phyloP scores from a whole-genome alignment of 2,329 filamentous ascomycete genomes.

The Penicillium sp. region DNA sequence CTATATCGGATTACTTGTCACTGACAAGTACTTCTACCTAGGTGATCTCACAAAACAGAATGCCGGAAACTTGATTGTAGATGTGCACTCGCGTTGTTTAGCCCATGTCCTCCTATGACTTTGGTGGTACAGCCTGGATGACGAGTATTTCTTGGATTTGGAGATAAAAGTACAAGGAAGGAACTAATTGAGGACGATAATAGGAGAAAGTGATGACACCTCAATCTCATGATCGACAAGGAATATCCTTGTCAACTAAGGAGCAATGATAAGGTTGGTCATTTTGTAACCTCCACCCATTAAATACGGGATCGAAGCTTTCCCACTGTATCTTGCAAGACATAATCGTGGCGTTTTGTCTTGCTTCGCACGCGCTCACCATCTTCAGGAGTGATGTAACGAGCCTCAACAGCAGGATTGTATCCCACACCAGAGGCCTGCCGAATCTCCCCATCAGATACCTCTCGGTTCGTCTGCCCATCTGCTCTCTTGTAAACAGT shows the following conservation, averaged over 20 bases:
- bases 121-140: neutral
- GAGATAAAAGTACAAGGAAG: neutral
- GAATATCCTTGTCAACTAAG: neutral
- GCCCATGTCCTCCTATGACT: neutral
- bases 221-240: too few relatives aligned
- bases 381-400: slow-evolving; percentile 79
- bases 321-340: slow-evolving; percentile 47
- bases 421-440: slow-evolving; percentile 72
- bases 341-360: slow-evolving; percentile 69
- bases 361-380: slow-evolving; percentile 67
- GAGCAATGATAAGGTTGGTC: too few relatives aligned
- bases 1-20: neutral
- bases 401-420: slow-evolving; percentile 86
- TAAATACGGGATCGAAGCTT: slow-evolving; percentile 18
- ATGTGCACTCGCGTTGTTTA: neutral
- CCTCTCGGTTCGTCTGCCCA: slow-evolving; percentile 59
- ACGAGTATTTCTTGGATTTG: neutral
- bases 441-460: slow-evolving; percentile 65
- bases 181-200: neutral
- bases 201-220: neutral
- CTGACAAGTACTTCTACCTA: neutral
- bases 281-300: neutral
- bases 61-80: neutral
- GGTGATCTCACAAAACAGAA: neutral
- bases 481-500: slow-evolving; percentile 88